Evolutionary conservation across 2,329 filamentous ascomycete species (phyloP).

Genomic region (Colletotrichum siamense): DNA sequence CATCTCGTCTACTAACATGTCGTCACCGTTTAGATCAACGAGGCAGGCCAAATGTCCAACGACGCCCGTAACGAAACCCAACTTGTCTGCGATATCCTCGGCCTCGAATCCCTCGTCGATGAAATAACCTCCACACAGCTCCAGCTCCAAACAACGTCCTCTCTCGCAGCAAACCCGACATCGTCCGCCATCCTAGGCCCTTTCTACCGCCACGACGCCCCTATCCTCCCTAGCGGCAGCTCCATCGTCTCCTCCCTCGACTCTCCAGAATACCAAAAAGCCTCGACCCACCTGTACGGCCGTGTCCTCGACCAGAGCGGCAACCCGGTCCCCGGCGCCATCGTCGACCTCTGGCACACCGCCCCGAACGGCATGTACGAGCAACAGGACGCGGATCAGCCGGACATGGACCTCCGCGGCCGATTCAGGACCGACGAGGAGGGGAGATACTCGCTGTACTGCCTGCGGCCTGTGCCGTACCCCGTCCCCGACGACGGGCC

Average conservation of each 20-base stretch:
- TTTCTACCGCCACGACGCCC: slow-evolving; percentile 71
- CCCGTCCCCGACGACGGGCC: slow-evolving; percentile 41
- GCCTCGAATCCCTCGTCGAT: slow-evolving; percentile 69
- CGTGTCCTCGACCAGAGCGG: slow-evolving; percentile 59
- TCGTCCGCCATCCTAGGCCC: slow-evolving; percentile 72
- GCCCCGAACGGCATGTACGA: slow-evolving; percentile 69
- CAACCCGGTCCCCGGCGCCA: slow-evolving; percentile 58
- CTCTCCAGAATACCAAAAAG: slow-evolving; percentile 39
- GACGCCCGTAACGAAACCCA: slow-evolving; percentile 71
- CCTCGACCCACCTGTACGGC: slow-evolving; percentile 63
- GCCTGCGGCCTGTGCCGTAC: slow-evolving; percentile 64
- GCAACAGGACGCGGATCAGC: slow-evolving; percentile 74
- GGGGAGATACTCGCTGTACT: slow-evolving; percentile 69
- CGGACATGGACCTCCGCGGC: slow-evolving; percentile 77
- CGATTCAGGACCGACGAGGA: slow-evolving; percentile 71
- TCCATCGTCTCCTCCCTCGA: slow-evolving; percentile 52
- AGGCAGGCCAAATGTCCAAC: slow-evolving; percentile 67
- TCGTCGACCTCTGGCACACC: slow-evolving; percentile 69
- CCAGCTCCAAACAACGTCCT: slow-evolving; percentile 47
- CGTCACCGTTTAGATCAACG: slow-evolving; percentile 55
- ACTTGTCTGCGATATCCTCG: slow-evolving; percentile 70
- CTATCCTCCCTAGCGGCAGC: slow-evolving; percentile 60
- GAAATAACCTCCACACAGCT: slow-evolving; percentile 64
- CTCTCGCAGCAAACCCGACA: slow-evolving; percentile 49
- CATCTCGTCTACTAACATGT: background rate